Base-by-base conservation (phyloP, 495 filamentous ascomycete species). In the Clohesyomyces aquaticus region DNA sequence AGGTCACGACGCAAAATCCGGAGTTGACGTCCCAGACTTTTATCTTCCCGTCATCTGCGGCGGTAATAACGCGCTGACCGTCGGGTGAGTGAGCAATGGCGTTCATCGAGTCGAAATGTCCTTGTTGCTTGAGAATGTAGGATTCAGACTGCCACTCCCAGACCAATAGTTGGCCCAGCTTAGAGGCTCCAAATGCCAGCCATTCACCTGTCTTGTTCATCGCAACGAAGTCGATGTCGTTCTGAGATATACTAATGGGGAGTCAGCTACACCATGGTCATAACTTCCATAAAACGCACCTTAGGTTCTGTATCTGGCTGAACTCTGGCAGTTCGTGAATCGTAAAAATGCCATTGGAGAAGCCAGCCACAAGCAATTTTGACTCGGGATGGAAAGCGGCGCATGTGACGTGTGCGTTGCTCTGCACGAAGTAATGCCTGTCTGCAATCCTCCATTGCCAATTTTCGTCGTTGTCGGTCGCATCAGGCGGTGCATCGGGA, bases 71-170 rank as follows among this genome's bases (percentile, higher is more conserved):
- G 26, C 90, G 87, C 70, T 94, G 89, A 8, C 94, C 93, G 68
- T 97, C 93, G 0, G 93, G 92, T 4, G 95, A 95, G 75, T 98
- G 98, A 12, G 87, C 87, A 4, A 98, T 79, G 8, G 93, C 80
- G 75, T 96, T 98, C 86, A 97, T 91, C n/a, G 91, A 87, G 71
- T 98, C 95, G 50, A 95, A 90, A 76, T 98, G 94, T 0, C 93
- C 93, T 76, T 98, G 94, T 71, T 98, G 94, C 75, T 98, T 98
- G 32, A 98, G 76, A 58, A 98, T 93, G 75, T 98, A 98, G n/a
- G 95, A 97, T 74, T 98, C 94, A 1, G 95, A 98, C 71, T 98
- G 95, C 95, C 95, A 98, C 75, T 98, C 94, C 94, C 94, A 98
- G 23, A 98, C 95, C 35, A 98, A 81, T 14, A 98, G 78, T 66